Evolutionary conservation across 2,329 filamentous ascomycete genomes (phyloP), one percentile per base, ranked within the genome.

Genomic region (Aspergillus nomiae): DNA sequence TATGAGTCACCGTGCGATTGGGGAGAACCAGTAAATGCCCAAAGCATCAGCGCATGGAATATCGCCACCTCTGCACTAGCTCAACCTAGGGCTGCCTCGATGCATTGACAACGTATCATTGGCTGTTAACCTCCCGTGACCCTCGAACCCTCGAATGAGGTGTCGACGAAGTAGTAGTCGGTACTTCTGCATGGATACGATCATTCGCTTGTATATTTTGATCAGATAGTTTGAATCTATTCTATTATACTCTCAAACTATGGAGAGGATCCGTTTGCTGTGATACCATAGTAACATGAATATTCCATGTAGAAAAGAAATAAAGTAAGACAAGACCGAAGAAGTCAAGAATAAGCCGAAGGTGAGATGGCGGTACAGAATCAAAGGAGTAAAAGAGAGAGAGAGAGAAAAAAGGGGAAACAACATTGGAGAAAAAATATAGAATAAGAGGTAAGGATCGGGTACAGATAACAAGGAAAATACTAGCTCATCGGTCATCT

Each of bases 321-420:
- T 30, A 36, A 61, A 11, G 30, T 28, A 53, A 50, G 30, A 36
- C 30, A 32, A 38, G 21, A n/a, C n/a, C 14, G 19, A 12, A n/a
- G 43, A 46, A 26, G n/a, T 12, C n/a, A 26, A 21, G 45, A 28
- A 48, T 24, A 48, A 16, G 21, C 12, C 45, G 30, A 53, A 21
- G 30, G 16, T 6, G 28, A 34, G 30, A 32, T 34, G 21, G 30
- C 45, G 45, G 16, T 26, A 48, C 24, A 48, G 45, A 45, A n/a
- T 28, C 19, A 53, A 58, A 16, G 26, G 34, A 30, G 36, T 46
- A 21, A 38, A 50, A 56, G 14, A 48, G 32, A 58, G 60, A 41
- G 38, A 59, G 48, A 60, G 41, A 26, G 60, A 60, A 56, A 60
- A 19, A 21, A 34, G 21, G 21, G 21, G 11, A 32, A 19, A 9